phyloP scores from a whole-genome alignment of 495 filamentous ascomycete genomes.

The Sabuloglossum arenarium region DNA sequence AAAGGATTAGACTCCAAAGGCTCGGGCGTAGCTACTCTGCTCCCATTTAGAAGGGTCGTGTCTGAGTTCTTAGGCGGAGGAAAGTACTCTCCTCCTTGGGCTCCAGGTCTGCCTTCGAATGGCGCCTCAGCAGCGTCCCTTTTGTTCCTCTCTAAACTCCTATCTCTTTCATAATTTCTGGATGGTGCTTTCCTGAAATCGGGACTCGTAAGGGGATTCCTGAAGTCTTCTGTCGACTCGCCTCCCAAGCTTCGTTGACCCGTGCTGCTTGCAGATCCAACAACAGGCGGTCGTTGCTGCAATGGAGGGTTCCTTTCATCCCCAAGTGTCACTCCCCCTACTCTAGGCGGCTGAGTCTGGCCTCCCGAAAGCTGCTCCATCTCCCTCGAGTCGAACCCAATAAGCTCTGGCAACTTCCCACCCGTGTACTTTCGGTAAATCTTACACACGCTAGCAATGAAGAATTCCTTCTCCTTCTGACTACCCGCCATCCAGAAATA shows the following conservation, averaged over 20 bases:
- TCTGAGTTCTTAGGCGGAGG: neutral
- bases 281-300: neutral
- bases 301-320: neutral
- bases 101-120: neutral
- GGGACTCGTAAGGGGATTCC: neutral
- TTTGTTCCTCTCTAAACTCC: neutral
- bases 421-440: constrained; percentile 93
- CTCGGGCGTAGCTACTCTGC: neutral
- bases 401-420: constrained; percentile 55
- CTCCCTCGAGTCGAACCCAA: constrained; percentile 66
- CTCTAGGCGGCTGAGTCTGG: constrained; percentile 17
- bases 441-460: constrained; percentile 83
- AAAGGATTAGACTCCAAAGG: neutral
- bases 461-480: constrained; percentile 92
- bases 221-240: neutral
- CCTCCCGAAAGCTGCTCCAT: constrained; percentile 43
- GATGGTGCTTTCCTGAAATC: neutral
- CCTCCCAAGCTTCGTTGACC: neutral
- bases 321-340: constrained; percentile 8
- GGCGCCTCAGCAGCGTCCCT: neutral
- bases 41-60: neutral
- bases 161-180: neutral
- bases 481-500: constrained; percentile 94
- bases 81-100: neutral
- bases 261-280: neutral